phyloP scores from a whole-genome alignment of 75 land plant species.

The Selaginella tamariscina region DNA sequence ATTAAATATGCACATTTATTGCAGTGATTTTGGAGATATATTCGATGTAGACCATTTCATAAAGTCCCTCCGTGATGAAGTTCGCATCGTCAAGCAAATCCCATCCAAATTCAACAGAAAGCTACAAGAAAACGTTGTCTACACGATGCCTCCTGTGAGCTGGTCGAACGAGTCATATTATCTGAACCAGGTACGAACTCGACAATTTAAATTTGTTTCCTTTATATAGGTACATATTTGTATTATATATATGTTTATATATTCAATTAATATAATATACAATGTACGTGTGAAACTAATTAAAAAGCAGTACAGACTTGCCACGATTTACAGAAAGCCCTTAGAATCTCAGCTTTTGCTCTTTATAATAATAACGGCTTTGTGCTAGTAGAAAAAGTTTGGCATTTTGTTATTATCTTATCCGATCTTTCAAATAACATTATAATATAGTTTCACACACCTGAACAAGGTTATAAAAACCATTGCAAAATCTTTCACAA shows the following conservation, averaged over 20 bases:
- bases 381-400: no score
- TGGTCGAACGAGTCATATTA: constrained; percentile 73
- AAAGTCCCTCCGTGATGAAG: constrained; percentile 51
- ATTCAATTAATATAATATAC: no score
- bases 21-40: constrained; percentile 75
- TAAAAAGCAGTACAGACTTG: no score
- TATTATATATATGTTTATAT: constrained; percentile 1
- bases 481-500: no score
- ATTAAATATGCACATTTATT: background rate
- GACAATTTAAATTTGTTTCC: background rate
- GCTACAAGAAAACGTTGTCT: background rate
- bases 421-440: no score
- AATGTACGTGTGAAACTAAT: no score
- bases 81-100: constrained; percentile 49
- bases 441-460: no score
- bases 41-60: constrained; percentile 77
- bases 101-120: constrained; percentile 29
- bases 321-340: no score
- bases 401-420: no score
- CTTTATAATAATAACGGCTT: no score
- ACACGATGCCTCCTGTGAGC: constrained; percentile 28
- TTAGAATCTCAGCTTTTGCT: no score
- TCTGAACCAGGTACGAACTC: constrained; percentile 8
- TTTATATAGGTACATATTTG: background rate
- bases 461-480: no score